Percentiles rank a stretch among this genome's conserved stretches.
phyloP scores from a whole-genome alignment of 768 basidiomycete species.

The Zangia roseola region DNA sequence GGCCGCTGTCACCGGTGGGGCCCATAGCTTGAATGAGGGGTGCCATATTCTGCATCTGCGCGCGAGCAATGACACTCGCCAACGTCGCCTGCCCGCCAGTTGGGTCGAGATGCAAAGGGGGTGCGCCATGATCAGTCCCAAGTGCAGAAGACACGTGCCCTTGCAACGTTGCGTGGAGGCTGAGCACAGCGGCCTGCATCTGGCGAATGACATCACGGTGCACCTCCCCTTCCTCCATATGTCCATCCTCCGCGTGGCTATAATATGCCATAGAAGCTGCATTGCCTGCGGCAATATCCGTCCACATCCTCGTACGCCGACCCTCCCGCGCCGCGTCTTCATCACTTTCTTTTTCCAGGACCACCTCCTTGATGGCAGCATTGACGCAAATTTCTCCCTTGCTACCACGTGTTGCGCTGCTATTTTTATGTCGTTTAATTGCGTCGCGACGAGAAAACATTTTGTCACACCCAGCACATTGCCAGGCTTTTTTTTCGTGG shows the following conservation, averaged over 20 bases:
- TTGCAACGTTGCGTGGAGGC: constrained; percentile 56
- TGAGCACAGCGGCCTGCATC: constrained; percentile 52
- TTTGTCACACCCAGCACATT: constrained; percentile 72
- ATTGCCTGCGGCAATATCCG: constrained; percentile 48
- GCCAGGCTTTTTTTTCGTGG: constrained; percentile 72
- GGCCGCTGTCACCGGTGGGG: background rate
- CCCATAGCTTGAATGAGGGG: constrained; percentile 14
- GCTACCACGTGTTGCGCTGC: constrained; percentile 48
- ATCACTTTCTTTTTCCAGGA: constrained; percentile 40
- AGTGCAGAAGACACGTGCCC: constrained; percentile 56
- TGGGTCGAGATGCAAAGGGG: constrained; percentile 39
- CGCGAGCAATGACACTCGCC: constrained; percentile 71
- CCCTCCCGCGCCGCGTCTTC: constrained; percentile 49
- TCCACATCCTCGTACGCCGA: constrained; percentile 63
- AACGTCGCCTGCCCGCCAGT: constrained; percentile 63
- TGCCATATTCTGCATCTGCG: constrained; percentile 50
- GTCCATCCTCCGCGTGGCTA: constrained; percentile 22
- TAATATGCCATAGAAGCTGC: constrained; percentile 8
- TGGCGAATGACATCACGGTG: constrained; percentile 45
- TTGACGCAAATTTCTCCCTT: constrained; percentile 52
- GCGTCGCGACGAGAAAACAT: constrained; percentile 77
- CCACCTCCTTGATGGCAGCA: constrained; percentile 63
- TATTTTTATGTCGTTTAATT: constrained; percentile 74
- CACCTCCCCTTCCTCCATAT: constrained; percentile 63
- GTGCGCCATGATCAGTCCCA: constrained; percentile 37